Evolutionary conservation across 2,329 filamentous ascomycete species (phyloP), one percentile per base, ranked within the genome.

Genomic region (Ceratocystis diversiconidia): DNA sequence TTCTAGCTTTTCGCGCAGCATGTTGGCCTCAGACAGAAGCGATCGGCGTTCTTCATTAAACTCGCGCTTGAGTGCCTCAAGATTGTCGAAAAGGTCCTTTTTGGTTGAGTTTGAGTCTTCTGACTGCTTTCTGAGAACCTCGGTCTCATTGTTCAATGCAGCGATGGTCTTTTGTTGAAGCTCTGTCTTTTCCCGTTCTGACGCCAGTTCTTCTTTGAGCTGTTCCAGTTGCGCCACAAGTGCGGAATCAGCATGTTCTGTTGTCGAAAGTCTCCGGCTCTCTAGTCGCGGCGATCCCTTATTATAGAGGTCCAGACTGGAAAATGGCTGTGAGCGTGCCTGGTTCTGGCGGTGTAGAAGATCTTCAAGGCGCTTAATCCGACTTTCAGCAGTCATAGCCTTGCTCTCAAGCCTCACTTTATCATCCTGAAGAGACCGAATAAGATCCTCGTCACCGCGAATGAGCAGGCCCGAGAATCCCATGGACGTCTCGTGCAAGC

Each of bases 91-190:
- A 8, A 99, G 83, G 74, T 97, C 94, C 70, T 89, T 88, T 74
- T 99, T 99, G 0, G 89, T 96, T 2, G 90, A 92, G 70, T 94
- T 90, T 5, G 85, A 89, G 74, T 97, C 92, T 69, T 94, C 85
- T 68, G 96, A 82, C 71, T 86, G 86, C 2, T 63, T 48, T 28
- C 65, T 65, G 17, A 63, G 8, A n/a, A 15, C 36, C 25, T 65
- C 32, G 7, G 52, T 25, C 41, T 67, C 59, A 4, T 19, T 17
- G 28, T 63, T 61, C 6, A 81, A 80, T 2, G 78, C 76, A 64
- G 82, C 79, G 2, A 88, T 80, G 68, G 95, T 89, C 70, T 85
- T 87, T 69, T 92, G 86, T 10, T 94, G 75, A 3, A 78, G 79
- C 10, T 82, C 79, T 0, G 85, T 81, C 0, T 80, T 82, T 67